Conservation (phyloP, 768 basidiomycete genomes). For the Tricholoma sp. region DNA sequence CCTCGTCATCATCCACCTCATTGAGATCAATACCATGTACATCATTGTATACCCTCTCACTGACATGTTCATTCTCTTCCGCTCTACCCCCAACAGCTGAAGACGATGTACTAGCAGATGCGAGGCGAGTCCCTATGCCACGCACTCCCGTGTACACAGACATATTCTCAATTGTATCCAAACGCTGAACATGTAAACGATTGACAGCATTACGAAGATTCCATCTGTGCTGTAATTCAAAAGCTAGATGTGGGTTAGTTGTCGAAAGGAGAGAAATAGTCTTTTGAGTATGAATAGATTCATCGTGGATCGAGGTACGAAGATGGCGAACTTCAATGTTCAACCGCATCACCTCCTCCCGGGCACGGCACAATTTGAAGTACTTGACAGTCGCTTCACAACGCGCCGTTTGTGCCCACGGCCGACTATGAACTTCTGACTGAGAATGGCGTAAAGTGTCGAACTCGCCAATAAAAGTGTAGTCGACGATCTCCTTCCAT, state of each 20-base stretch:
- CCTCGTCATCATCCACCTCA: not conserved
- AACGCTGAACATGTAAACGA: slow-evolving; percentile 1
- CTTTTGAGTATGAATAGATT: not conserved
- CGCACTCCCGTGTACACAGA: no score
- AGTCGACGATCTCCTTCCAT: not conserved
- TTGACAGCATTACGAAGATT: slow-evolving; percentile 2
- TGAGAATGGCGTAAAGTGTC: not conserved
- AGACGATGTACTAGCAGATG: no score
- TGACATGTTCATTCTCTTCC: no score
- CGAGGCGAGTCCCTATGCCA: no score
- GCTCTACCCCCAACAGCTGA: no score
- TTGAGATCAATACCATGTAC: no score
- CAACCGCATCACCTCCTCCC: slow-evolving; percentile 15
- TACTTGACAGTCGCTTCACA: slow-evolving; percentile 1
- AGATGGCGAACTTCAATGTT: slow-evolving; percentile 10
- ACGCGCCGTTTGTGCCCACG: not conserved
- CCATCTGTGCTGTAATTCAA: slow-evolving; percentile 4
- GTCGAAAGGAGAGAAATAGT: not conserved
- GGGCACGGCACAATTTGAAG: slow-evolving; percentile 10
- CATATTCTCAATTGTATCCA: not conserved
- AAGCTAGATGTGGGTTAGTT: slow-evolving; percentile 1
- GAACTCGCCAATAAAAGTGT: not conserved
- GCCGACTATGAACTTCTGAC: not conserved
- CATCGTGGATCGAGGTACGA: not conserved
- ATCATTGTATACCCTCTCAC: no score